phyloP scores from a whole-genome alignment of 345 rosid genomes.

The Geranium rotundifolium region DNA sequence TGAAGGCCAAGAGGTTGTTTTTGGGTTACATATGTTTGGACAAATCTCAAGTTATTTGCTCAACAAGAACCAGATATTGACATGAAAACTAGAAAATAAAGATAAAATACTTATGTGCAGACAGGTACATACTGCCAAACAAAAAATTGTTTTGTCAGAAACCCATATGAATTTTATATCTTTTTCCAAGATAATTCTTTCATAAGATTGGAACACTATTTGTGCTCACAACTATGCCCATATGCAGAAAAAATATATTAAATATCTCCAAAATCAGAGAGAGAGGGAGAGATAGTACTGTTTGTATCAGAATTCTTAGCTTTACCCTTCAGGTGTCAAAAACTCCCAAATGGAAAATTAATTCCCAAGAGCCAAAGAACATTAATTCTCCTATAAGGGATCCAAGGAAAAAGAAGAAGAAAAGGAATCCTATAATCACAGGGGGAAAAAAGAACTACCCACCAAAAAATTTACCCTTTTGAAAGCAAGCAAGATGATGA shows the following conservation, averaged over 20 bases:
- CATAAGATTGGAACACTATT: not conserved
- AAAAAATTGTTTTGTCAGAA: conserved; percentile 5
- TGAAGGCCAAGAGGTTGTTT: not conserved
- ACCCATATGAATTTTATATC: not conserved
- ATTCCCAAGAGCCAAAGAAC: not conserved
- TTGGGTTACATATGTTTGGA: not conserved
- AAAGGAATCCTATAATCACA: not conserved
- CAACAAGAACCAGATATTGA: not conserved
- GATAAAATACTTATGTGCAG: conserved; percentile 3
- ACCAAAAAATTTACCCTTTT: not conserved
- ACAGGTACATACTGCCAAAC: conserved; percentile 23
- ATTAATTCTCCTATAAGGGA: not conserved
- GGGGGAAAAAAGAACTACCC: not conserved
- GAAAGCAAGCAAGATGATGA: not conserved
- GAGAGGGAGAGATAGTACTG: not conserved
- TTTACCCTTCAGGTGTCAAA: not conserved
- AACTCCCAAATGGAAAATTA: not conserved
- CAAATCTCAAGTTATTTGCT: conserved; percentile 4
- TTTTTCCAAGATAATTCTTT: not conserved
- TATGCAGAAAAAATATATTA: not conserved
- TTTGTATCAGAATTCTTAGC: not conserved
- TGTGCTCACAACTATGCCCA: not conserved
- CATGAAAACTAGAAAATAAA: conserved; percentile 4
- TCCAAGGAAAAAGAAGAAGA: not conserved
- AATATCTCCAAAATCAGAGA: not conserved